Evolutionary conservation across 2,329 filamentous ascomycete species (phyloP), one percentile per base, ranked within the genome.

Genomic region (Chaetomium olivaceum): DNA sequence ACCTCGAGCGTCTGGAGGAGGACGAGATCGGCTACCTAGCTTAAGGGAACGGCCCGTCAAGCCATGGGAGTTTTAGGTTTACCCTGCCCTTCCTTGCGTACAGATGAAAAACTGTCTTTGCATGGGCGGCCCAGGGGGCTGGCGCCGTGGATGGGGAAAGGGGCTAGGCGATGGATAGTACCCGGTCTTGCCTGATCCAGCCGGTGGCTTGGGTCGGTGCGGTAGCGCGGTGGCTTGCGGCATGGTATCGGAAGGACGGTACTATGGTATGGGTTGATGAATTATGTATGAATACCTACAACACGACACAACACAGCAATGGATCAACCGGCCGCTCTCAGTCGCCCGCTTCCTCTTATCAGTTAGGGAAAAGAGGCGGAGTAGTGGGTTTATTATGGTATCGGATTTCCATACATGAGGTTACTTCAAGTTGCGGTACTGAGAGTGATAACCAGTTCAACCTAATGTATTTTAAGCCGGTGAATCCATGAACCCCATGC

Each of bases 1-100:
- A 99, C 75, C 87, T 99, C 58, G 95, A 99, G 83, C 91, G 95
- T 64, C 81, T 98, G 65, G 95, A 98, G 57, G 93, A 92, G 62
- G 95, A 98, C 75, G 93, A 97, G 76, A 85, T 99, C 67, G 92
- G 94, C 64, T 98, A 98, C 78, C 88, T 98, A 70, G 94, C 94
- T 73, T 97, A 86, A 85, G 39, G 11, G 16, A 9, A 48, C 51
- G 5, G 5, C 27, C 29, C 14, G 21, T 14, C 19, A 6, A 12
- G 7, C 23, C 11, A 39, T 39, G 19, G 11, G 46, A 12, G 8
- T 21, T 46, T 46, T 48, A 48, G 46, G 19, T 19, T 43, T 52
- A 27, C 51, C 50, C 50, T 29, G 51, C 51, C 51, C 50, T 29
- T 54, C 11, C 25, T 29, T 54, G 16, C 50, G 7, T 27, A 27